Conservation (phyloP, 2,329 filamentous ascomycete species). For the Tricladium varicosporioides region DNA sequence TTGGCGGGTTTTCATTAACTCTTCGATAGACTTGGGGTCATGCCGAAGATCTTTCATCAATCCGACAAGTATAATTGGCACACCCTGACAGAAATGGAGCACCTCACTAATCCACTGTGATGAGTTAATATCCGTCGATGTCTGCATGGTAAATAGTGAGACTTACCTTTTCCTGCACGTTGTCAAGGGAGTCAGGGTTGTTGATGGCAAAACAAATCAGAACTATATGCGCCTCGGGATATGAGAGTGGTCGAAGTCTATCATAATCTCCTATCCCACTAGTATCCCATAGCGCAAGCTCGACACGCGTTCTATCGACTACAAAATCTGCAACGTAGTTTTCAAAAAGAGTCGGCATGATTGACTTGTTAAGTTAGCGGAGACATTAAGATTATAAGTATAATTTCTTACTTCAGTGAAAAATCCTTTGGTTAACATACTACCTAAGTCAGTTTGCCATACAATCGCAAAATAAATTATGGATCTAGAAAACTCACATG, state of each 20-base stretch:
- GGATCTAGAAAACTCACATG: no score
- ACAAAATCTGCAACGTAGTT: slow-evolving; percentile 1
- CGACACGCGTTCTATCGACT: background rate
- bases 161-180: slow-evolving; percentile 91
- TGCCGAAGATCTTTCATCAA: slow-evolving; percentile 4
- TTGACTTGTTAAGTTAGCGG: no score
- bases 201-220: slow-evolving; percentile 55
- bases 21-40: background rate
- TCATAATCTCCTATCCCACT: background rate
- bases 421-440: no score
- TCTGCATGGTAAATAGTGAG: background rate
- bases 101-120: slow-evolving; percentile 1
- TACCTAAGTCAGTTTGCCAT: no score
- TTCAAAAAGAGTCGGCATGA: background rate
- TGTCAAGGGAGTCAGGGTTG: slow-evolving; percentile 93
- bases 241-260: background rate
- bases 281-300: slow-evolving; percentile 4
- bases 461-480: no score
- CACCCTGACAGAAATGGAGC: background rate
- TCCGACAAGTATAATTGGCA: slow-evolving; percentile 7
- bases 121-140: no score
- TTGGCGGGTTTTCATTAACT: background rate
- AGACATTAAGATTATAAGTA: no score
- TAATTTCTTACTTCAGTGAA: background rate
- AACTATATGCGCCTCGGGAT: background rate